A percentile compares a stretch with the other conserved stretches of the same genome.
Conservation (phyloP, 1,139 yeast species). For the Suhomyces taliae region DNA sequence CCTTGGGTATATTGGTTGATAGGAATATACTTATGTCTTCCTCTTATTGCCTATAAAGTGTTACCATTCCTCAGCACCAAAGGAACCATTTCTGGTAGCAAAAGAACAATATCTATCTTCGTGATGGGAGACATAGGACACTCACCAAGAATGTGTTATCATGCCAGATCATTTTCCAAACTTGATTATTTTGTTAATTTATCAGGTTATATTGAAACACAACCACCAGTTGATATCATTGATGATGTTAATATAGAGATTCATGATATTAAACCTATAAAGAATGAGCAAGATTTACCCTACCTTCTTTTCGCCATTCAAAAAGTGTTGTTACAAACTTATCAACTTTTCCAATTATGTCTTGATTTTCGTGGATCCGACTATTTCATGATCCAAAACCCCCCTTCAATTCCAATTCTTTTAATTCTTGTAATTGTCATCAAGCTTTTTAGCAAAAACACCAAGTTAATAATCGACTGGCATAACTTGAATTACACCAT, state of each 20-base stretch:
- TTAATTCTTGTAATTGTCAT: conserved; percentile 60
- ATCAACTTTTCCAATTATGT: conserved; percentile 46
- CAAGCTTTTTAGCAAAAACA: conserved; percentile 53
- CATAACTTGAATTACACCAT: conserved; percentile 91
- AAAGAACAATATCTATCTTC: conserved; percentile 64
- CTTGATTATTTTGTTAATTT: conserved; percentile 74
- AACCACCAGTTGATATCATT: conserved; percentile 49
- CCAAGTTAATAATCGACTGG: conserved; percentile 85
- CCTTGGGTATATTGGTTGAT: conserved; percentile 42
- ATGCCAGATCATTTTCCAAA: conserved; percentile 74
- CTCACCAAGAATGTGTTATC: conserved; percentile 94
- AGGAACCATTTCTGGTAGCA: conserved; percentile 21
- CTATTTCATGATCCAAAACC: conserved; percentile 82
- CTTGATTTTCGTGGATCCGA: conserved; percentile 61
- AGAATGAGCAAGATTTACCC: conserved; percentile 46
- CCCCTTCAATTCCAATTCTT: conserved; percentile 87
- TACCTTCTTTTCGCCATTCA: conserved; percentile 57
- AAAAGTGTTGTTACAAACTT: conserved; percentile 62
- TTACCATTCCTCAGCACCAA: conserved; percentile 30
- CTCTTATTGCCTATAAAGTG: conserved; percentile 36
- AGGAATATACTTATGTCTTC: conserved; percentile 36
- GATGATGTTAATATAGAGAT: conserved; percentile 56
- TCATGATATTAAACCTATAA: conserved; percentile 47
- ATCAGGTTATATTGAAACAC: conserved; percentile 77
- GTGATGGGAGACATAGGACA: conserved; percentile 95